phyloP scores from a whole-genome alignment of 306 rosid genomes.

The Mimosa bimucronata region DNA sequence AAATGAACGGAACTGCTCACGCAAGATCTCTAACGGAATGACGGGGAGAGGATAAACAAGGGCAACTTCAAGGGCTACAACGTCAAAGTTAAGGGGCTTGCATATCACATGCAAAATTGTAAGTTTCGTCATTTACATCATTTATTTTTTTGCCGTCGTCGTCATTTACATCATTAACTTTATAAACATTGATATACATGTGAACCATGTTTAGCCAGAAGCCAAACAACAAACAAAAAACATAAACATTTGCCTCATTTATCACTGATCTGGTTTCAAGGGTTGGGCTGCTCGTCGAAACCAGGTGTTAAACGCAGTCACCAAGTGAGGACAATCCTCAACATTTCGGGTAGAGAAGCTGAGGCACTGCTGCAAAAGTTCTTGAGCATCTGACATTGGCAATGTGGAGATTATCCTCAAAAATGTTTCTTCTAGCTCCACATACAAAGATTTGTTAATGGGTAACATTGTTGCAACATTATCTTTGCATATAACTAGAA shows the following conservation, averaged over 20 bases:
- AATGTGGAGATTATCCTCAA: slow-evolving; percentile 82
- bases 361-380: slow-evolving; percentile 81
- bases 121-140: background rate
- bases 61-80: background rate
- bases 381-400: slow-evolving; percentile 91
- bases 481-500: slow-evolving; percentile 84
- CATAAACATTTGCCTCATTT: slow-evolving; percentile 6
- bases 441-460: slow-evolving; percentile 58
- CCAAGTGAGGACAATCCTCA: slow-evolving; percentile 90
- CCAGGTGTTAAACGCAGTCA: slow-evolving; percentile 90
- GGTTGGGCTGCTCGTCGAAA: slow-evolving; percentile 79
- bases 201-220: slow-evolving; percentile 45
- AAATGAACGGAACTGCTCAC: too few relatives aligned
- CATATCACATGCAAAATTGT: slow-evolving; percentile 7
- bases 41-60: background rate
- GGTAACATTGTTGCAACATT: slow-evolving; percentile 68
- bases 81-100: background rate
- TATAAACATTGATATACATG: background rate
- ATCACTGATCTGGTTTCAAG: slow-evolving; percentile 43
- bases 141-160: too few relatives aligned
- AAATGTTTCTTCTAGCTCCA: slow-evolving; percentile 86
- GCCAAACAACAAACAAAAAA: background rate
- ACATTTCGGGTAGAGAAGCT: slow-evolving; percentile 79
- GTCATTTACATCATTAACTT: background rate
- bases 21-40: background rate